These are phyloP conservation scores for Sarocladium kiliense DNA, from an alignment of 2,329 filamentous ascomycete genomes.

Conservation along the genomic window DNA sequence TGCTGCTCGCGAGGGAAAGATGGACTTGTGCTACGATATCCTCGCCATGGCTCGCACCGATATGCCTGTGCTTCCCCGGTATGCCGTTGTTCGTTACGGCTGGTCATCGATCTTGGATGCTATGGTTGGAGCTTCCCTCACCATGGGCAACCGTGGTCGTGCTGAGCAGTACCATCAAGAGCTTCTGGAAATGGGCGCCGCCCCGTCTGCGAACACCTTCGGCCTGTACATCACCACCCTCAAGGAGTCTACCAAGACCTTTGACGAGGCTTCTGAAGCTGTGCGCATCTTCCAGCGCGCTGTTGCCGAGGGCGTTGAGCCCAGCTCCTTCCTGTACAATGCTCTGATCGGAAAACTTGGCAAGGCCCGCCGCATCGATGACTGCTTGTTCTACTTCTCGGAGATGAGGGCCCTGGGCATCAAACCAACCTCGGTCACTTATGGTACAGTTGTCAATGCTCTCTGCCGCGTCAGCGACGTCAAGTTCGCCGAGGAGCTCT, in stretches of 20 bases:
- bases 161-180: conserved; percentile 90
- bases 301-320: conserved; percentile 88
- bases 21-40: conserved; percentile 79
- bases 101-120: conserved; percentile 96
- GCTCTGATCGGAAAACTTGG: conserved; percentile 96
- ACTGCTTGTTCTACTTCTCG: conserved; percentile 95
- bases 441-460: conserved; percentile 96
- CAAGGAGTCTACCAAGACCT: conserved; percentile 95
- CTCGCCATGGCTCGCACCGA: conserved; percentile 85
- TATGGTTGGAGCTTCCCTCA: conserved; percentile 90
- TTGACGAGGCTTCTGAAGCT: conserved; percentile 94
- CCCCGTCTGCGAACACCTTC: conserved; percentile 95
- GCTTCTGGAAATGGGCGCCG: conserved; percentile 80
- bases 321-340: conserved; percentile 96
- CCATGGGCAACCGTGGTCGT: conserved; percentile 70
- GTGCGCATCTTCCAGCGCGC: conserved; percentile 96
- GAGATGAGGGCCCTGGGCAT: conserved; percentile 94
- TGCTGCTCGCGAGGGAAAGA: conserved; percentile 78
- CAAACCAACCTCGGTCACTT: conserved; percentile 94
- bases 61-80: conserved; percentile 78
- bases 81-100: conserved; percentile 83
- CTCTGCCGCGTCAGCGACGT: conserved; percentile 96
- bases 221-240: conserved; percentile 98
- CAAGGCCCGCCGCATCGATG: conserved; percentile 95
- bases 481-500: conserved; percentile 94